Conservation (phyloP, 371 early-diverging fungal genomes). For the Phascolomyces articulosus region DNA sequence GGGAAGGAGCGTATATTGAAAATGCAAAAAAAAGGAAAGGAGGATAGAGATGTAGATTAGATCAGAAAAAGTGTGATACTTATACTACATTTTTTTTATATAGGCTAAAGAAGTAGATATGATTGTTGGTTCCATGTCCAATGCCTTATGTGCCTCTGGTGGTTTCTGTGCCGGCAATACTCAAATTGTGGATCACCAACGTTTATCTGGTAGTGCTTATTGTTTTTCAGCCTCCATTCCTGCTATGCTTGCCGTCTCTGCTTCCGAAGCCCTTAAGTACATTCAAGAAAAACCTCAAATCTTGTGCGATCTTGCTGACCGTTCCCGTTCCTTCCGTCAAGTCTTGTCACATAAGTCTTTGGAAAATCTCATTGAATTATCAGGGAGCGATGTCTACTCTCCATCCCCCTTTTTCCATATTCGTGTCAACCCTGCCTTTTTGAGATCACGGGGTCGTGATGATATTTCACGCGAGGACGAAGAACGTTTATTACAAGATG, state of each 20-base stretch:
- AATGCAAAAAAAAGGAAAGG: not conserved
- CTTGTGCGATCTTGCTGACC: constrained; percentile 37
- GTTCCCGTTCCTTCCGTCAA: constrained; percentile 39
- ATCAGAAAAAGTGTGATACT: no score
- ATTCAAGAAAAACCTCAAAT: constrained; percentile 50
- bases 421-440: constrained; percentile 52
- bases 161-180: constrained; percentile 95
- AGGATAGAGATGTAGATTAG: not conserved
- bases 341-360: constrained; percentile 38
- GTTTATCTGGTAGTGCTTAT: constrained; percentile 93
- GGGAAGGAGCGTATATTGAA: no score
- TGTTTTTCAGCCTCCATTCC: constrained; percentile 99
- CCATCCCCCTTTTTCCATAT: constrained; percentile 73
- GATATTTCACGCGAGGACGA: constrained; percentile 57
- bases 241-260: constrained; percentile 91
- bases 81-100: no score
- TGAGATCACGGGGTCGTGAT: constrained; percentile 32
- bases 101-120: constrained; percentile 90
- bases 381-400: constrained; percentile 52
- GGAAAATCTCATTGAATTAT: constrained; percentile 47
- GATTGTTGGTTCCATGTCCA: constrained; percentile 90
- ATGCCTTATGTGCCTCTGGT: constrained; percentile 88
- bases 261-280: constrained; percentile 82
- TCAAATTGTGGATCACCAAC: constrained; percentile 94
- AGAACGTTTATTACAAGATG: constrained; percentile 76